These are phyloP conservation scores for Fusarium udum DNA, from an alignment of 2,329 filamentous ascomycete species.

Conservation along the genomic window DNA sequence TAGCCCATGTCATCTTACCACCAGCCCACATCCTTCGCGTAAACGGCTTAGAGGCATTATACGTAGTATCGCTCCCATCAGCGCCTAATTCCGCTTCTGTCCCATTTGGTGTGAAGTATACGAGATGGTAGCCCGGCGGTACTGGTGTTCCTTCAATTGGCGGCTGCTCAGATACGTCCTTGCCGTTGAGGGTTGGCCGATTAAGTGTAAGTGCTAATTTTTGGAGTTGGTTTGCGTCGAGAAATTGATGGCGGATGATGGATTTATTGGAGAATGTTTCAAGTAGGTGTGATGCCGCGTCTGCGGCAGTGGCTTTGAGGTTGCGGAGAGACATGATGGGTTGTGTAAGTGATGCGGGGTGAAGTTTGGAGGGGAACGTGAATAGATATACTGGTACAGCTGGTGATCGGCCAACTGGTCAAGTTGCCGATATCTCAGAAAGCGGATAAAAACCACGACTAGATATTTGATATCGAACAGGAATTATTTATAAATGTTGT, in stretches of 20 bases:
- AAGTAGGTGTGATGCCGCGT: conserved; percentile 48
- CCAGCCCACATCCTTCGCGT: conserved; percentile 75
- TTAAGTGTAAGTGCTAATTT: conserved; percentile 68
- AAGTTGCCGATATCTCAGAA: neutral
- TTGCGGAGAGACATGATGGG: conserved; percentile 18
- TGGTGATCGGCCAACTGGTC: neutral
- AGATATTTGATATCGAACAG: rapidly evolving
- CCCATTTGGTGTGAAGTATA: conserved; percentile 69
- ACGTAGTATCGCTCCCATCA: conserved; percentile 69
- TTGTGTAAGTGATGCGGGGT: conserved; percentile 16
- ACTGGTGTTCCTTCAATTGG: conserved; percentile 58
- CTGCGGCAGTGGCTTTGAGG: conserved; percentile 38
- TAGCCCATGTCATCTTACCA: conserved; percentile 63
- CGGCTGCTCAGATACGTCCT: conserved; percentile 50
- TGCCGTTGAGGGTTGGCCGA: conserved; percentile 54
- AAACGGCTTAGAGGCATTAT: conserved; percentile 68
- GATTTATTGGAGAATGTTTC: conserved; percentile 44
- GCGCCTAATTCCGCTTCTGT: conserved; percentile 63
- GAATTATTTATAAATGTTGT: rapidly evolving
- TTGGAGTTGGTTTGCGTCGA: conserved; percentile 72
- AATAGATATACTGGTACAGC: too few species aligned
- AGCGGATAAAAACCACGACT: neutral
- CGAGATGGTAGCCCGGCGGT: conserved; percentile 69
- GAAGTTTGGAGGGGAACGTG: neutral
- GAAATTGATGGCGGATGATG: conserved; percentile 53